These are phyloP conservation scores for Vitis rupestris DNA, from an alignment of 164 flowering plant genomes.

Conservation along the genomic window DNA sequence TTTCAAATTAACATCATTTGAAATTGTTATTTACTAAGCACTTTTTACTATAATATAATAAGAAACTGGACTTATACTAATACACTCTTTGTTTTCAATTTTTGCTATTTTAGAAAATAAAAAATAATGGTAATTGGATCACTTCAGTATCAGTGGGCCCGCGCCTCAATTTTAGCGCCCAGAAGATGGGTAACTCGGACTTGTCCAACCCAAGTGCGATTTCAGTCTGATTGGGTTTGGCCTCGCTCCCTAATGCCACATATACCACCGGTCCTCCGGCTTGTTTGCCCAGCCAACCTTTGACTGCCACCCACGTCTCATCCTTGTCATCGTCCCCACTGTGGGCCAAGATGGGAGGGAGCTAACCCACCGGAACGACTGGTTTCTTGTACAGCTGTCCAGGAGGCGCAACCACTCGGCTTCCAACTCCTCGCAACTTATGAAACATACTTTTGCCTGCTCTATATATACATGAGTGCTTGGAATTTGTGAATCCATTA, in stretches of 20 bases:
- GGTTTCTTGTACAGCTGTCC: constrained; percentile 12
- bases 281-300: constrained; percentile 22
- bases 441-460: too few species aligned
- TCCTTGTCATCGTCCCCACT: not conserved
- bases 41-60: too few species aligned
- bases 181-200: constrained; percentile 37
- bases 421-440: constrained; percentile 20
- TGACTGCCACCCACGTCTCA: constrained; percentile 10
- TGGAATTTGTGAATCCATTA: too few species aligned
- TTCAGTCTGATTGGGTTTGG: constrained; percentile 17
- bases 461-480: too few species aligned
- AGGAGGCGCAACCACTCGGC: constrained; percentile 21
- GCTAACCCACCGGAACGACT: constrained; percentile 25
- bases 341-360: constrained; percentile 12
- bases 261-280: constrained; percentile 18
- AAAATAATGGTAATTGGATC: too few species aligned
- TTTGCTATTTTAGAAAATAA: too few species aligned
- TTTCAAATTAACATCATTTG: too few species aligned
- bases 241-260: constrained; percentile 34
- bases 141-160: not conserved
- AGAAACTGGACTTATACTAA: too few species aligned
- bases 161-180: constrained; percentile 28
- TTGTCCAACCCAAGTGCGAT: constrained; percentile 33
- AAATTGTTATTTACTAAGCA: too few species aligned
- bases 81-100: too few species aligned